These are phyloP conservation scores for Hortaea werneckii DNA, from an alignment of 2,329 filamentous ascomycete species.

Conservation along the genomic window DNA sequence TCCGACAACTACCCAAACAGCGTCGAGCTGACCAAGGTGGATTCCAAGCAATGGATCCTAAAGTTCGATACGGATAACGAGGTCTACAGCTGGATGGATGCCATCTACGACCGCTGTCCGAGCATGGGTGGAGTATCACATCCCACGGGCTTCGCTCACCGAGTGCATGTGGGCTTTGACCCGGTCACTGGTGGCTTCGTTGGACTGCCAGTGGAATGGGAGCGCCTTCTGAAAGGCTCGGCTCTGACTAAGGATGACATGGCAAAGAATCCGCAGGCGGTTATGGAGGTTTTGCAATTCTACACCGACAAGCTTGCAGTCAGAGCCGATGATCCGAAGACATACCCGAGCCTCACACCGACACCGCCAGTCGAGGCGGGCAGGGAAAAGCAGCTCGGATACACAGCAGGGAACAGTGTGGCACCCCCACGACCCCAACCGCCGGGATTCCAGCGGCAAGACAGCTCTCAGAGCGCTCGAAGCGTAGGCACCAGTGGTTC, in stretches of 20 bases:
- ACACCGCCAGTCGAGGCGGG: conserved; percentile 47
- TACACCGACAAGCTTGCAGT: conserved; percentile 72
- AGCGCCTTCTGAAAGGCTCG: conserved; percentile 87
- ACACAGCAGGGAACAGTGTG: conserved; percentile 35
- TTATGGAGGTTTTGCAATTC: conserved; percentile 74
- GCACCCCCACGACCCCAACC: conserved; percentile 39
- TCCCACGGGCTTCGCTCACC: conserved; percentile 94
- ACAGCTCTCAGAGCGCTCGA: conserved; percentile 28
- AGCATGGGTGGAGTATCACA: conserved; percentile 98
- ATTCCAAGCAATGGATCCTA: conserved; percentile 77
- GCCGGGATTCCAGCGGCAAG: conserved; percentile 34
- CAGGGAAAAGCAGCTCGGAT: conserved; percentile 40
- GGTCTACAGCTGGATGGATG: conserved; percentile 97
- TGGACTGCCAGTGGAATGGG: conserved; percentile 91
- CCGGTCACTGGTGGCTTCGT: conserved; percentile 91
- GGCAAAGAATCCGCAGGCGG: conserved; percentile 71
- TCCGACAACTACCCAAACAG: conserved; percentile 87
- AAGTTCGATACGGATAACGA: conserved; percentile 93
- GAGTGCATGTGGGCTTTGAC: conserved; percentile 95
- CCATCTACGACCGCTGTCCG: conserved; percentile 91
- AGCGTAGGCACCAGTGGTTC: conserved; percentile 10
- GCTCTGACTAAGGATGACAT: conserved; percentile 98
- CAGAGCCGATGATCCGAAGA: conserved; percentile 58
- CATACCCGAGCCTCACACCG: conserved; percentile 58
- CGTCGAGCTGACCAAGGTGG: conserved; percentile 87